These are phyloP conservation scores for Neonectria sp. DNA, from an alignment of 2,329 filamentous ascomycete species.

Conservation along the genomic window DNA sequence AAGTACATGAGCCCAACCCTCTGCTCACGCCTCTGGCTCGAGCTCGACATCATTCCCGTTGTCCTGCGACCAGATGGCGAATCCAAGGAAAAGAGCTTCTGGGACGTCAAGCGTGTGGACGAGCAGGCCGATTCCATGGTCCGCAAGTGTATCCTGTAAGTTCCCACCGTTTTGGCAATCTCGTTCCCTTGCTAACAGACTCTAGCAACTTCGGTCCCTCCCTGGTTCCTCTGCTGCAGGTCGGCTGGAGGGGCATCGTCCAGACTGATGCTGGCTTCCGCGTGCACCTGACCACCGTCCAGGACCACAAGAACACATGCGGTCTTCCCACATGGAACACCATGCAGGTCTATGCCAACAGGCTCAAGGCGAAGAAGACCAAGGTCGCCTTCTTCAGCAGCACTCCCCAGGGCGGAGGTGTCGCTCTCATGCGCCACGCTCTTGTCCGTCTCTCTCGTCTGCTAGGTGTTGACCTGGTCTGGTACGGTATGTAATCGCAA, in stretches of 20 bases:
- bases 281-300: constrained; percentile 70
- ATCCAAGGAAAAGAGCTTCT: constrained; percentile 60
- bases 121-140: constrained; percentile 88
- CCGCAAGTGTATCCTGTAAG: constrained; percentile 82
- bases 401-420: constrained; percentile 86
- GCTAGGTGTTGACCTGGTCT: constrained; percentile 78
- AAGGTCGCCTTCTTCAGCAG: constrained; percentile 85
- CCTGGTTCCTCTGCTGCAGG: constrained; percentile 76
- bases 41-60: constrained; percentile 83
- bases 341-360: constrained; percentile 73
- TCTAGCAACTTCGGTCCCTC: constrained; percentile 81
- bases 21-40: constrained; percentile 80
- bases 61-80: constrained; percentile 69
- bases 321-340: constrained; percentile 74
- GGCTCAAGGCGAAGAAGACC: constrained; percentile 74
- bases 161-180: constrained; percentile 25
- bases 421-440: constrained; percentile 86
- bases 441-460: constrained; percentile 79
- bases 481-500: constrained; percentile 70
- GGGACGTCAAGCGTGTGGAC: constrained; percentile 75
- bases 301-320: constrained; percentile 75
- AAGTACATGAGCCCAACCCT: constrained; percentile 74
- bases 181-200: neutral
- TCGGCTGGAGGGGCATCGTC: constrained; percentile 78
- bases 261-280: constrained; percentile 79